A percentile compares a stretch with the other conserved stretches of the same genome.
Conservation (phyloP, 164 flowering plant genomes). For the Sextonia rubra region DNA sequence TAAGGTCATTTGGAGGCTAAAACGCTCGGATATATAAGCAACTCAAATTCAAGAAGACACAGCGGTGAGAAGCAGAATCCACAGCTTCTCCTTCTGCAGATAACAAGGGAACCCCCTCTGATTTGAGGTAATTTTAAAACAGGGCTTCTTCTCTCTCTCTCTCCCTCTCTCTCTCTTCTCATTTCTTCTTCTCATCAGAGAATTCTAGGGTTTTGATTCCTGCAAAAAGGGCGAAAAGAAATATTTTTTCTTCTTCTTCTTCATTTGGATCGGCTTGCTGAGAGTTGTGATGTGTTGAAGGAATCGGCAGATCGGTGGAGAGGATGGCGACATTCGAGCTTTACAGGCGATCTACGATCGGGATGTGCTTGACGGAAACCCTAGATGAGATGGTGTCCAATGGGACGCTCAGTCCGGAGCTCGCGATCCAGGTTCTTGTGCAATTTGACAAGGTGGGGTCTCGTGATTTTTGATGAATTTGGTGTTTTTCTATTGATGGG, state of each 20-base stretch:
- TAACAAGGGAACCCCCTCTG: not conserved
- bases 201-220: constrained; percentile 1
- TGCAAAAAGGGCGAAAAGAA: not conserved
- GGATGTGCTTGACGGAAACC: constrained; percentile 95
- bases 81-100: constrained; percentile 1
- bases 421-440: constrained; percentile 91
- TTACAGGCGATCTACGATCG: constrained; percentile 89
- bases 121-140: not conserved
- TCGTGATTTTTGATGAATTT: not conserved
- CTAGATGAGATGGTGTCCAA: constrained; percentile 89
- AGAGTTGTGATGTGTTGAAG: not conserved
- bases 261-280: not conserved
- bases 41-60: constrained; percentile 7
- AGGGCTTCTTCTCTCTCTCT: not conserved
- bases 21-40: not conserved
- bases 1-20: constrained; percentile 1
- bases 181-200: not conserved
- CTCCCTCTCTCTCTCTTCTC: not conserved
- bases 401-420: constrained; percentile 80
- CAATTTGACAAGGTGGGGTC: constrained; percentile 82
- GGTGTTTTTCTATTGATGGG: not conserved
- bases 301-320: not conserved
- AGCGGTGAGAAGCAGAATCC: not conserved
- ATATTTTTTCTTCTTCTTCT: too few species aligned
- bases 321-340: constrained; percentile 91